These are phyloP conservation scores for Hypoxylon sp. DNA, from an alignment of 2,329 filamentous ascomycete species.

Conservation along the genomic window DNA sequence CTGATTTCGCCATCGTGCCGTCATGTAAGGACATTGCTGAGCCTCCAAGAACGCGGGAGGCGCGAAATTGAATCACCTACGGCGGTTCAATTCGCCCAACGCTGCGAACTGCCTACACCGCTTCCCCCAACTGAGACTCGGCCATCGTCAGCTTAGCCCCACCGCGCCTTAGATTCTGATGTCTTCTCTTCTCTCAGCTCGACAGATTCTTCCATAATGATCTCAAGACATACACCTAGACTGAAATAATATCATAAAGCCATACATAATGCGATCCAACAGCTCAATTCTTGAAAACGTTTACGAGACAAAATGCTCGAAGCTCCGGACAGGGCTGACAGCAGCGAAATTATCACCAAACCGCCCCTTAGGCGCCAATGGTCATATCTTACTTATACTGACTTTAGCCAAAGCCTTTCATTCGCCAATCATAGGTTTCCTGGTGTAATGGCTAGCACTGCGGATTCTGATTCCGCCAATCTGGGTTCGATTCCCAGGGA, in stretches of 20 bases:
- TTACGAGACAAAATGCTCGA: background rate
- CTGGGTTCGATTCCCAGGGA: conserved; percentile 43
- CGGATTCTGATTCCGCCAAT: conserved; percentile 42
- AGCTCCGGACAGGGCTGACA: background rate
- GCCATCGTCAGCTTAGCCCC: background rate
- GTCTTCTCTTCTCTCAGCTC: background rate
- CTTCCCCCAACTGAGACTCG: background rate
- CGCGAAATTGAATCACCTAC: background rate
- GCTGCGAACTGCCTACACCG: background rate
- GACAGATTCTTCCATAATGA: background rate
- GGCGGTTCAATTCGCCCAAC: background rate
- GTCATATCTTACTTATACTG: background rate
- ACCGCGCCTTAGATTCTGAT: background rate
- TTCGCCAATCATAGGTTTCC: conserved; percentile 35
- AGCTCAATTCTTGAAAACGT: background rate
- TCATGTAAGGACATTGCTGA: conserved; percentile 4
- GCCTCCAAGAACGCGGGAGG: background rate
- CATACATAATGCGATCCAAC: too few relatives aligned
- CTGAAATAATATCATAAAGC: background rate
- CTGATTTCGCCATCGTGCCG: conserved; percentile 29
- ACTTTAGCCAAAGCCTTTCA: background rate
- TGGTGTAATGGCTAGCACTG: conserved; percentile 42
- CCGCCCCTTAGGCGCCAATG: background rate
- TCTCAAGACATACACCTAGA: background rate
- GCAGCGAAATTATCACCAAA: background rate